Conservation (phyloP, 1,284 basidiomycete species). For the Veloporphyrellus conicus region DNA sequence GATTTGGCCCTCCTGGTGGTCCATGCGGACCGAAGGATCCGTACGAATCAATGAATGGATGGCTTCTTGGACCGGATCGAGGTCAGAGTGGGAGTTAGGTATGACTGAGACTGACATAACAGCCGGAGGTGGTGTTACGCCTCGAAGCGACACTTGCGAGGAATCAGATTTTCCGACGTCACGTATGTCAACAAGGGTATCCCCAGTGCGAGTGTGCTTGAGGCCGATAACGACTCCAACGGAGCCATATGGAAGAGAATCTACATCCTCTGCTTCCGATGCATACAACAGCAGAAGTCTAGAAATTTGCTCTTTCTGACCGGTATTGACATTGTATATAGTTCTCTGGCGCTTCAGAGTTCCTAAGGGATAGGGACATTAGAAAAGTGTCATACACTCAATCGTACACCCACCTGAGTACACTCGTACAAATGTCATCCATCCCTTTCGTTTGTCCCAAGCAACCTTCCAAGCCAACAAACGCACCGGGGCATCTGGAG, state of each 20-base stretch:
- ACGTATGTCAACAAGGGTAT: slow-evolving; percentile 64
- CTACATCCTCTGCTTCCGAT: slow-evolving; percentile 73
- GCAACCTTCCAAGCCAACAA: slow-evolving; percentile 85
- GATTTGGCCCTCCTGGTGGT: slow-evolving; percentile 76
- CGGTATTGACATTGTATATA: slow-evolving; percentile 66
- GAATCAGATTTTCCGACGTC: slow-evolving; percentile 31
- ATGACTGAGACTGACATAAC: slow-evolving; percentile 78
- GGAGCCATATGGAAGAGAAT: slow-evolving; percentile 75
- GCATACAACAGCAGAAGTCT: slow-evolving; percentile 83
- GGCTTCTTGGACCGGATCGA: slow-evolving; percentile 72
- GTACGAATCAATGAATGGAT: slow-evolving; percentile 74
- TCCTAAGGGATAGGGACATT: slow-evolving; percentile 39
- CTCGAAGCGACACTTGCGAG: slow-evolving; percentile 46
- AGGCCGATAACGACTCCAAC: slow-evolving; percentile 84
- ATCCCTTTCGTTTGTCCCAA: slow-evolving; percentile 80
- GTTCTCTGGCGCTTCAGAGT: slow-evolving; percentile 61
- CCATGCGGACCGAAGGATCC: slow-evolving; percentile 78
- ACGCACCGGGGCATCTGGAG: slow-evolving; percentile 49
- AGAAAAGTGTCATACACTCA: neutral
- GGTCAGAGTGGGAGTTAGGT: slow-evolving; percentile 77
- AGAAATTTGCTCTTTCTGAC: slow-evolving; percentile 68
- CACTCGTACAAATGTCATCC: slow-evolving; percentile 88
- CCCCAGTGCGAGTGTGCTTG: slow-evolving; percentile 82
- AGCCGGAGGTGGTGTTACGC: slow-evolving; percentile 70
- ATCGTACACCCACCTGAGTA: slow-evolving; percentile 64